Base-by-base conservation (phyloP, 2,329 filamentous ascomycete genomes). In the Aspergillus niger region DNA sequence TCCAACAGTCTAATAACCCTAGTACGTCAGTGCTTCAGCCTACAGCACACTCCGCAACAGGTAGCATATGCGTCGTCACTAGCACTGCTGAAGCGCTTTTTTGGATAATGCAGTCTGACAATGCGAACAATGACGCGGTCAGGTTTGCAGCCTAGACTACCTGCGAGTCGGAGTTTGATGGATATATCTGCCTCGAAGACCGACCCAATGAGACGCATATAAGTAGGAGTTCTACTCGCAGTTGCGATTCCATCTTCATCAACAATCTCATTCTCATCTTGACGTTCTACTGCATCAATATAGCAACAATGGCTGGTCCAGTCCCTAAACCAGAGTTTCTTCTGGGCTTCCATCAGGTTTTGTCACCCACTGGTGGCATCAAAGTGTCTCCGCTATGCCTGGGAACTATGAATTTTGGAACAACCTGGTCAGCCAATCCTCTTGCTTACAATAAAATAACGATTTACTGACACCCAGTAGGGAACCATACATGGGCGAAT, bases 391-490 rank as follows among this genome's bases (percentile, higher is more conserved):
- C 83, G 36, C 70, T 85, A 69, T 85, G 82, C 57, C 74, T 85
- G 1, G 83, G 82, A 22, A 77, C 78, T 0, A 85, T 85, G 82
- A 85, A 81, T 68, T 83, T 85, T 65, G 83, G 82, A 15, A 76
- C 82, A 38, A 77, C 79, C 5, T 84, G 82, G 82, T 72, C 57
- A 7, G 60, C 39, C 13, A 3, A n/a, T 36, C 26, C 22, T 8
- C 5, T 8, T 4, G 11, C 8, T 6, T 10, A 20, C 11, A 20
- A 26, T 28, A 3, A 10, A 13, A 32, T 5, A 6, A 20, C 8
- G 7, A 2, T 1, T n/a, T 1, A 47, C 32, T 59, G 36, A 32
- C 7, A 55, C 36, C 24, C 3, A 5, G 11, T 13, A 61, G 59
- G 60, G 44, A 57, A 13, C 10, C 38, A 13, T 63, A 55, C 39